Conservation (phyloP, 2,329 filamentous ascomycete species). For the Colletotrichum incanum region DNA sequence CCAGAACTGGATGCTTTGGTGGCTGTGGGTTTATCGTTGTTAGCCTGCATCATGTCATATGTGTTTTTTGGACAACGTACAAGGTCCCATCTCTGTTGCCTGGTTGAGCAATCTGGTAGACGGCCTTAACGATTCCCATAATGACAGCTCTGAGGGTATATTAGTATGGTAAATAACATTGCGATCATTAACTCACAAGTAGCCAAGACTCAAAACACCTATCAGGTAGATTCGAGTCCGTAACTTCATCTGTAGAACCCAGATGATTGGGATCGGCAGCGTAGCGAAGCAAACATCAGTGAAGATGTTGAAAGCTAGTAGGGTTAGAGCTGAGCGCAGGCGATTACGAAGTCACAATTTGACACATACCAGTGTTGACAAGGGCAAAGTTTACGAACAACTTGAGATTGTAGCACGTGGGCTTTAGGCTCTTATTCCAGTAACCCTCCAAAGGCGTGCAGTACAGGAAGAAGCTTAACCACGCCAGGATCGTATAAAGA, state of each 20-base stretch:
- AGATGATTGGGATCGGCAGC: conserved; percentile 59
- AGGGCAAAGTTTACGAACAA: conserved; percentile 59
- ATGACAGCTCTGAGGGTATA: conserved; percentile 52
- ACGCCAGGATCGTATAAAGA: conserved; percentile 45
- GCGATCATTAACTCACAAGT: conserved; percentile 50
- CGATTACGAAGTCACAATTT: neutral
- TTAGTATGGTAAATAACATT: neutral
- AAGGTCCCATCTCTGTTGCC: conserved; percentile 53
- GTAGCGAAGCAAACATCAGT: conserved; percentile 62
- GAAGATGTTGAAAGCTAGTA: conserved; percentile 56
- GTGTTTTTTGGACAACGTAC: conserved; percentile 41
- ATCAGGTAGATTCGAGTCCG: conserved; percentile 57
- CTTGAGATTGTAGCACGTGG: conserved; percentile 43
- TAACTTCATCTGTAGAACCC: conserved; percentile 58
- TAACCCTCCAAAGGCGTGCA: conserved; percentile 46
- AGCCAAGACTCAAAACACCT: conserved; percentile 59
- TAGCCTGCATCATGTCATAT: neutral
- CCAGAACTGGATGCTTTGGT: conserved; percentile 51
- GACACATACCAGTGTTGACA: conserved; percentile 45
- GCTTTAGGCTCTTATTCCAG: conserved; percentile 44
- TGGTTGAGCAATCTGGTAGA: conserved; percentile 54
- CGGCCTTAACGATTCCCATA: conserved; percentile 57
- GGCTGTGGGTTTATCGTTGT: conserved; percentile 5
- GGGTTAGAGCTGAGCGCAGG: neutral
- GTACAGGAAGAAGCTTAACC: conserved; percentile 46